phyloP scores from a whole-genome alignment of 805 yeast genomes.

The Candida arabinofermentans region DNA sequence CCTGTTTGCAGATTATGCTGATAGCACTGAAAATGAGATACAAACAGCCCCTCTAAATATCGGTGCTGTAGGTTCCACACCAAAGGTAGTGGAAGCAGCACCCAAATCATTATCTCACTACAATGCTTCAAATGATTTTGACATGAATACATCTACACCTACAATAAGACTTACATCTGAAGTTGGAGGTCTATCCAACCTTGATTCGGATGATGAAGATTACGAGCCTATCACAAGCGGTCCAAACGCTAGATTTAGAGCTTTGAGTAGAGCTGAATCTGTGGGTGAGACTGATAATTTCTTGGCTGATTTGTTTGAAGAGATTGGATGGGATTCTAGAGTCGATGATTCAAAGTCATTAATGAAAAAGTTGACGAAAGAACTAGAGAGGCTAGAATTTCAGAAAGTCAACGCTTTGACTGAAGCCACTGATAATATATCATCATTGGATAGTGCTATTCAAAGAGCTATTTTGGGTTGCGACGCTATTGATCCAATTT shows the following conservation, averaged over 20 bases:
- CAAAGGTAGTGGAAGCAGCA: background rate
- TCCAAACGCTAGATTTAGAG: slow-evolving; percentile 27
- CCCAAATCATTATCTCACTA: background rate
- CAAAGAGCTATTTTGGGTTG: slow-evolving; percentile 48
- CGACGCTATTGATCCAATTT: slow-evolving; percentile 47
- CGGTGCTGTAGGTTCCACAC: background rate
- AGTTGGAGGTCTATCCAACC: background rate
- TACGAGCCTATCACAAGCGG: slow-evolving; percentile 5
- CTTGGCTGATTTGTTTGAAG: slow-evolving; percentile 67
- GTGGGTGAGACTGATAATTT: slow-evolving; percentile 26
- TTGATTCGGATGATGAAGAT: slow-evolving; percentile 1
- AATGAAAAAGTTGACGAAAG: slow-evolving; percentile 52
- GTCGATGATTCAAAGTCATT: slow-evolving; percentile 59
- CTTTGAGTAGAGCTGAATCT: slow-evolving; percentile 26
- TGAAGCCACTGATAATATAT: slow-evolving; percentile 35
- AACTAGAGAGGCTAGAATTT: slow-evolving; percentile 59
- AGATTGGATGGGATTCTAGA: slow-evolving; percentile 65
- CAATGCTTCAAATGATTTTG: background rate
- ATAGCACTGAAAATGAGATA: slow-evolving; percentile 13
- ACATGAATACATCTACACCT: slow-evolving; percentile 27
- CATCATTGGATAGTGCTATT: slow-evolving; percentile 39
- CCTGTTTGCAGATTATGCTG: slow-evolving; percentile 29
- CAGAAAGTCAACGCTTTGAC: slow-evolving; percentile 55
- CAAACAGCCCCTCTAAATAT: slow-evolving; percentile 23
- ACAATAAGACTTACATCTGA: slow-evolving; percentile 1